Conservation (phyloP, 2,329 filamentous ascomycete species). For the Calonectria henricotiae region DNA sequence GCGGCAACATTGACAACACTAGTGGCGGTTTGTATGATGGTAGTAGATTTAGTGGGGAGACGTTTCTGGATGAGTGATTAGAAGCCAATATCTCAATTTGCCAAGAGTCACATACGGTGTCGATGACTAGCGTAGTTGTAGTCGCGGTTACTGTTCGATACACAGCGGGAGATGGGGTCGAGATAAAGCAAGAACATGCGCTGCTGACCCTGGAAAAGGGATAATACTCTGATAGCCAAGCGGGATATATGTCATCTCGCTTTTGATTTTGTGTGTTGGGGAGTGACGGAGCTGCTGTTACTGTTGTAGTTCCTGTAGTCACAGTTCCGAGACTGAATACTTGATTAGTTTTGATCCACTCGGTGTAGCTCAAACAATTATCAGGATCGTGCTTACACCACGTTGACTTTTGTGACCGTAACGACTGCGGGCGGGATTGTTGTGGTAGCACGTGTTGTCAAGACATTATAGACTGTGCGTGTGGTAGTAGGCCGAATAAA, state of each 20-base stretch:
- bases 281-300: neutral
- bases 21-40: neutral
- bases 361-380: neutral
- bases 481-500: constrained; percentile 1
- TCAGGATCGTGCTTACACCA: neutral
- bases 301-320: neutral
- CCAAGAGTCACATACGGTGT: neutral
- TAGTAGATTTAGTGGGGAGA: neutral
- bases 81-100: neutral
- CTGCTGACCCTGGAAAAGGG: constrained; percentile 10
- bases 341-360: neutral
- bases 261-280: neutral
- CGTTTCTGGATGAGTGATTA: neutral
- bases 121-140: neutral
- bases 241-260: constrained; percentile 2
- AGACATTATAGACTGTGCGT: neutral
- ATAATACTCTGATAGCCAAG: constrained; percentile 8
- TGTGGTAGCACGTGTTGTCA: neutral
- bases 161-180: neutral
- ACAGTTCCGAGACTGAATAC: neutral
- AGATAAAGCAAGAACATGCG: constrained; percentile 8
- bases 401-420: constrained; percentile 1
- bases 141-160: neutral
- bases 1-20: neutral
- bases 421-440: neutral